Base-by-base conservation (phyloP, 768 basidiomycete genomes). In the Phallus indusiatus region DNA sequence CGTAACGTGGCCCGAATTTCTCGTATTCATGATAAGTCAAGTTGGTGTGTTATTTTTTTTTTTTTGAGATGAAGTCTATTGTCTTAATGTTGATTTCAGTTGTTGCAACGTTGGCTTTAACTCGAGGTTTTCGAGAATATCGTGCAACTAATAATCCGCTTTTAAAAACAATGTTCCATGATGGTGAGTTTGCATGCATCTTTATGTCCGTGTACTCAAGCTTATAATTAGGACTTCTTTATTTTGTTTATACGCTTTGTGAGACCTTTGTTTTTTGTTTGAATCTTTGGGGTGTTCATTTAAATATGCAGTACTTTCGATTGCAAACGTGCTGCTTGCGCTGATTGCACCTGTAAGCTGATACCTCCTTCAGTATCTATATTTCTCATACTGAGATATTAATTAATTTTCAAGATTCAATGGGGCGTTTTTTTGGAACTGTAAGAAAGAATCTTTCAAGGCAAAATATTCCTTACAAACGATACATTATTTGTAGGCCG, bases 391-490 rank as follows among this genome's bases (percentile, higher is more conserved):
- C 7, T 22, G 18, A 17, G 22, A 28, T 18, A 20, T 17, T 6
- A 5, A 11, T 8, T 5, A 11, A 2, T 1, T 47, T 20, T 33
- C 3, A 20, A 56, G 55, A 28, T 48, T 11, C 18, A 56, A 56
- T 56, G 46, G n/a, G 55, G 55, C n/a, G 55, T 56, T 48, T 48
- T 56, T 33, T n/a, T 56, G 11, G 55, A 56, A 48, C 18, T 56
- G 55, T 56, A 48, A 56, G 55, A 34, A 22, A 33, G 5, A 14
- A 33, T 4, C 28, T 18, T 4, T 16, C 14, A 14, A 16, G 4
- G 50, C 18, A 22, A 4, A 22, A 8, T 22, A 17, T 22, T 34
- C 21, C 18, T 21, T n/a, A 48, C 47, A 9, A n/a, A n/a, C n/a
- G n/a, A 22, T 6, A 14, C 50, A n/a, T 50, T n/a, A n/a, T 28